Evolutionary conservation across 805 yeast genomes (phyloP).

Genomic region (Kodamaea nitidulidarum): DNA sequence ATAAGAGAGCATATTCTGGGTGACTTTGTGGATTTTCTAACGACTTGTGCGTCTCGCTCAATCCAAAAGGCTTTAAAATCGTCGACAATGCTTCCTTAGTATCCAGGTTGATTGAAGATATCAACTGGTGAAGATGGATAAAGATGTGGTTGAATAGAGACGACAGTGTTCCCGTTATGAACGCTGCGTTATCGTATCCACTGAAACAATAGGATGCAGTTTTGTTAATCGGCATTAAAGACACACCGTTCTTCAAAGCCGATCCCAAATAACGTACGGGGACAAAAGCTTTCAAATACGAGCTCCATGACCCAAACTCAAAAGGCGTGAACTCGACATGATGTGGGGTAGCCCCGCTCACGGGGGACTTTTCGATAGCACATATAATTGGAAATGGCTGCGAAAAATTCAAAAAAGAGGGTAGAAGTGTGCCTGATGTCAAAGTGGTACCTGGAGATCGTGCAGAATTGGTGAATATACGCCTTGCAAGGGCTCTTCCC

Average conservation of each 20-base stretch:
- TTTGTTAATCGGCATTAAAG: constrained; percentile 22
- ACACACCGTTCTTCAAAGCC: constrained; percentile 38
- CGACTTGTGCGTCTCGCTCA: constrained; percentile 26
- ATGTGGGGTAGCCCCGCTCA: constrained; percentile 36
- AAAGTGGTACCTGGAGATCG: constrained; percentile 36
- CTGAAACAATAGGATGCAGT: constrained; percentile 39
- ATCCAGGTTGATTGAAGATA: constrained; percentile 29
- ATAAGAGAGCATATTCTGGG: constrained; percentile 56
- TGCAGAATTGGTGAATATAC: constrained; percentile 36
- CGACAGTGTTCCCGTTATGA: constrained; percentile 61
- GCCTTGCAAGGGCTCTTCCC: constrained; percentile 58
- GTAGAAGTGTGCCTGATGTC: constrained; percentile 28
- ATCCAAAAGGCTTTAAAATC: constrained; percentile 42
- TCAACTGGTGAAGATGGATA: constrained; percentile 42
- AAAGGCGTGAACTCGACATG: constrained; percentile 59
- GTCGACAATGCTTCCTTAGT: constrained; percentile 32
- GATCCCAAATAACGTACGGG: constrained; percentile 54
- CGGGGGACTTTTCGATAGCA: constrained; percentile 39
- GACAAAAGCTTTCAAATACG: constrained; percentile 42
- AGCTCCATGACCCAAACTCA: constrained; percentile 70
- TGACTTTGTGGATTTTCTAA: constrained; percentile 30
- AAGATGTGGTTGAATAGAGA: constrained; percentile 56
- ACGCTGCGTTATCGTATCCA: constrained; percentile 58
- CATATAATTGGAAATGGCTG: constrained; percentile 51
- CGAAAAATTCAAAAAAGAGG: constrained; percentile 32